Conservation (phyloP, 148 eudicot species). For the Dysphania ambrosioides region DNA sequence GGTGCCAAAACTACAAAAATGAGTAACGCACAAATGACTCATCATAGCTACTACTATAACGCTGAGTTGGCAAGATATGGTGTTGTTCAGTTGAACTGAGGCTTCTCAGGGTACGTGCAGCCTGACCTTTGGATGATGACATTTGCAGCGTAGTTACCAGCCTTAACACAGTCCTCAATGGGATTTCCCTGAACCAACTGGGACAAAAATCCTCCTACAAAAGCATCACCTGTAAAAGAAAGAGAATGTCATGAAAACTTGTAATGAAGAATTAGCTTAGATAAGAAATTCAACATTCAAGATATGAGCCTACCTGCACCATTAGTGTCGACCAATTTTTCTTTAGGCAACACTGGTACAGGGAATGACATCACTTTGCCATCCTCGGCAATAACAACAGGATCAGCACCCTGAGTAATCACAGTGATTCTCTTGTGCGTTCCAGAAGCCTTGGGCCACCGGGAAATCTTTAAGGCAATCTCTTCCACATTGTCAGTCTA, state of each 20-base stretch:
- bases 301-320: conserved; percentile 74
- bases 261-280: background rate
- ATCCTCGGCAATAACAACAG: conserved; percentile 86
- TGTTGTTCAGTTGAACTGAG: conserved; percentile 48
- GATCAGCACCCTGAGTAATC: conserved; percentile 96
- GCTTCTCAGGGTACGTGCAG: conserved; percentile 96
- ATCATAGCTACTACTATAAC: conserved; percentile 7
- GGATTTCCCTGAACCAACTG: conserved; percentile 77
- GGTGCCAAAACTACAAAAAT: conserved; percentile 15
- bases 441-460: conserved; percentile 84
- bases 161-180: conserved; percentile 77
- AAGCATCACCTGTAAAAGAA: conserved; percentile 72
- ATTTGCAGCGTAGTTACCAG: conserved; percentile 87
- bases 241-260: background rate
- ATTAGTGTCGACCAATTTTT: conserved; percentile 90
- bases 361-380: conserved; percentile 75
- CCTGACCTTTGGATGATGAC: conserved; percentile 96
- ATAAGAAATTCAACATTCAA: too few species aligned
- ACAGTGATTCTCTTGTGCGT: conserved; percentile 84
- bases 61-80: background rate
- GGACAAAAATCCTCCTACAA: conserved; percentile 92
- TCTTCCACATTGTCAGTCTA: conserved; percentile 97
- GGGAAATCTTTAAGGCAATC: conserved; percentile 80
- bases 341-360: conserved; percentile 66
- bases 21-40: conserved; percentile 11